Conservation (phyloP, 495 filamentous ascomycete species). For the Xeromyces bisporus region DNA sequence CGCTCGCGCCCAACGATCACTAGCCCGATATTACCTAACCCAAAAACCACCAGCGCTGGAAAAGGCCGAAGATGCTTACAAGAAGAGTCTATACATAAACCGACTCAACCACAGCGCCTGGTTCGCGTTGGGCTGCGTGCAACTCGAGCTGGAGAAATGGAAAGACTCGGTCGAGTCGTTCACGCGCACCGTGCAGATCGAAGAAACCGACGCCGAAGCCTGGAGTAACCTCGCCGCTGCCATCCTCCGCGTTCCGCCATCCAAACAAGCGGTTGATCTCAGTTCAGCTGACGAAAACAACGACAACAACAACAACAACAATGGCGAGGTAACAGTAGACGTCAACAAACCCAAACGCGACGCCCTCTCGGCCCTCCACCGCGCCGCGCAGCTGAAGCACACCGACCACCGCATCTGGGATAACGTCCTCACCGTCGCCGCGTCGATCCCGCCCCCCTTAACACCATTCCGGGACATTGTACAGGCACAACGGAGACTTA, state of each 20-base stretch:
- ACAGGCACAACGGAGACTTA: conserved; percentile 49
- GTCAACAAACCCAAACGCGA: conserved; percentile 48
- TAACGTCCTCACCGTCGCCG: conserved; percentile 75
- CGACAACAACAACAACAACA: conserved; percentile 7
- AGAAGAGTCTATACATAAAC: conserved; percentile 57
- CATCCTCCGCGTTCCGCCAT: conserved; percentile 33
- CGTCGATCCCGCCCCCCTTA: conserved; percentile 52
- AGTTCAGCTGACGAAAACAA: conserved; percentile 16
- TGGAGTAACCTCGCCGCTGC: conserved; percentile 92
- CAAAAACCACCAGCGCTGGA: conserved; percentile 38
- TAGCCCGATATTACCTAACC: conserved; percentile 60
- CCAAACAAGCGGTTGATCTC: conserved; percentile 20
- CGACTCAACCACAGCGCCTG: conserved; percentile 65
- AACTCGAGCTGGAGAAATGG: conserved; percentile 59
- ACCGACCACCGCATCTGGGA: conserved; percentile 88
- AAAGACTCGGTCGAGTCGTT: conserved; percentile 76
- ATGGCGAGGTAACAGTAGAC: conserved; percentile 27
- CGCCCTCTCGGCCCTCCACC: conserved; percentile 68
- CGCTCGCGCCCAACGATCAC: conserved; percentile 69
- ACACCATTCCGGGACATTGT: conserved; percentile 60
- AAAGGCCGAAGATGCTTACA: conserved; percentile 64
- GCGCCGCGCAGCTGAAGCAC: conserved; percentile 62
- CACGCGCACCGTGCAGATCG: conserved; percentile 56
- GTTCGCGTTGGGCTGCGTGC: conserved; percentile 80
- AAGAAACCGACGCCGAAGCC: conserved; percentile 75